These are phyloP conservation scores for Dendryphion nanum DNA, from an alignment of 2,329 filamentous ascomycete genomes.

Conservation along the genomic window DNA sequence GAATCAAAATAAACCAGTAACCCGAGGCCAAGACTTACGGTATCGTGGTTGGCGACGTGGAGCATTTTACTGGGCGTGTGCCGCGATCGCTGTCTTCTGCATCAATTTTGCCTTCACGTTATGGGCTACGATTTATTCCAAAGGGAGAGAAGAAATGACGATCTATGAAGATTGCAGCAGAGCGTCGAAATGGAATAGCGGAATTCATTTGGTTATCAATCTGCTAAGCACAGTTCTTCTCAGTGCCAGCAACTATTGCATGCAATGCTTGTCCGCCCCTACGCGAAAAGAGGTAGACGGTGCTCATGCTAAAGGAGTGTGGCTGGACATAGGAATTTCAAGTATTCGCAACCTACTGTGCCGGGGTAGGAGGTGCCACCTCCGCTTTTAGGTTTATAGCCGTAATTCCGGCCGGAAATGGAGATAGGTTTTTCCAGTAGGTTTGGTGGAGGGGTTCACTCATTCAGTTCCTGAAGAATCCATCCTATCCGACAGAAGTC, in stretches of 20 bases:
- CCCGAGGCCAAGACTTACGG: too few species aligned
- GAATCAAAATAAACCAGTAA: too few species aligned
- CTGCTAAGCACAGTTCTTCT: slow-evolving; percentile 46
- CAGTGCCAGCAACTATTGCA: slow-evolving; percentile 51
- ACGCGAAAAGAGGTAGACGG: slow-evolving; percentile 49
- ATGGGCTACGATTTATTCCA: slow-evolving; percentile 1
- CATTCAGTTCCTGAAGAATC: too few species aligned
- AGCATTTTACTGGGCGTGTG: not conserved
- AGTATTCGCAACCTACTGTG: slow-evolving; percentile 43
- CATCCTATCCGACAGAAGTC: too few species aligned
- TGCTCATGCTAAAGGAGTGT: slow-evolving; percentile 43
- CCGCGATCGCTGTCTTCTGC: not conserved
- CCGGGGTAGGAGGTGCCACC: too few species aligned
- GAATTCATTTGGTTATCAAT: slow-evolving; percentile 51
- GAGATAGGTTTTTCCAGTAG: too few species aligned
- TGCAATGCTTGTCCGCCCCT: slow-evolving; percentile 52
- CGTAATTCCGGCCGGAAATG: too few species aligned
- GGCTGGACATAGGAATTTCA: slow-evolving; percentile 43
- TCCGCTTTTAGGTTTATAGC: too few species aligned
- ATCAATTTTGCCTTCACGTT: not conserved
- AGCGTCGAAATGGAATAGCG: not conserved
- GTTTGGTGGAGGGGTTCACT: too few species aligned
- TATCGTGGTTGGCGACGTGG: not conserved
- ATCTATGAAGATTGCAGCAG: not conserved
- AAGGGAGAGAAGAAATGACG: not conserved